A percentile compares a stretch with the other conserved stretches of the same genome.
These are phyloP conservation scores for Parachaetomium inaequale DNA, from an alignment of 495 filamentous ascomycete genomes.

Conservation along the genomic window DNA sequence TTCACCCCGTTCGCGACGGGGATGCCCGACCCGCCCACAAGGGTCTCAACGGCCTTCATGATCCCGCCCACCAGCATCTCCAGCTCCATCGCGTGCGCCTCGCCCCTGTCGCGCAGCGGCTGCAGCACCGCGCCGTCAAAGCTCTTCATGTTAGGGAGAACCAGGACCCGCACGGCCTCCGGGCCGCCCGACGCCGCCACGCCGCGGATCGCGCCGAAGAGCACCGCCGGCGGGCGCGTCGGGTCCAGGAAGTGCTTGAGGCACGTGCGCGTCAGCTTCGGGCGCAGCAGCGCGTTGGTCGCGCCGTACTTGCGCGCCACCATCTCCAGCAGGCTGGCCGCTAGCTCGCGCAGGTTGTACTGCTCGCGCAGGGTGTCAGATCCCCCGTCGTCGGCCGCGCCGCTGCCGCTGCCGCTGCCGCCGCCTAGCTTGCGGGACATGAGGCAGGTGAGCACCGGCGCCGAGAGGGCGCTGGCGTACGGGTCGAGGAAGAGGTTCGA, in stretches of 20 bases:
- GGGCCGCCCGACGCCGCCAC: constrained; percentile 69
- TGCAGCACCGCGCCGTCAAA: constrained; percentile 66
- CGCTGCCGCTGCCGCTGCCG: neutral
- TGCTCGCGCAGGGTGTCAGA: constrained; percentile 52
- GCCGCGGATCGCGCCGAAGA: constrained; percentile 82
- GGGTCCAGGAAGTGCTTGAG: constrained; percentile 88
- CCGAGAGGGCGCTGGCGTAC: constrained; percentile 83
- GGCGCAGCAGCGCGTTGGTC: constrained; percentile 70
- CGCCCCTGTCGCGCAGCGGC: constrained; percentile 56
- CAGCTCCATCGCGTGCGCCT: constrained; percentile 53
- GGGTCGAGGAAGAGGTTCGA: constrained; percentile 78
- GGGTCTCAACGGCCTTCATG: constrained; percentile 53
- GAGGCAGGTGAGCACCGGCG: constrained; percentile 85
- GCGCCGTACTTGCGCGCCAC: constrained; percentile 72
- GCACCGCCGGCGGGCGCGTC: constrained; percentile 68
- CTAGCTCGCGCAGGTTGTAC: constrained; percentile 77
- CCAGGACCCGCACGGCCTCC: constrained; percentile 72
- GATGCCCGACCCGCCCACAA: constrained; percentile 26
- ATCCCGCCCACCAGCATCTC: constrained; percentile 61
- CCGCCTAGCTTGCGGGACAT: constrained; percentile 78
- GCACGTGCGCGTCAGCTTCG: constrained; percentile 84
- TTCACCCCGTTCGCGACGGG: constrained; percentile 27
- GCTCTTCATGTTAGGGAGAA: constrained; percentile 74
- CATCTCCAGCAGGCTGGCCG: constrained; percentile 70
- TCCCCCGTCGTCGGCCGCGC: constrained; percentile 30